These are phyloP conservation scores for Sporothrix euskadiensis DNA, from an alignment of 2,329 filamentous ascomycete species.

Conservation along the genomic window DNA sequence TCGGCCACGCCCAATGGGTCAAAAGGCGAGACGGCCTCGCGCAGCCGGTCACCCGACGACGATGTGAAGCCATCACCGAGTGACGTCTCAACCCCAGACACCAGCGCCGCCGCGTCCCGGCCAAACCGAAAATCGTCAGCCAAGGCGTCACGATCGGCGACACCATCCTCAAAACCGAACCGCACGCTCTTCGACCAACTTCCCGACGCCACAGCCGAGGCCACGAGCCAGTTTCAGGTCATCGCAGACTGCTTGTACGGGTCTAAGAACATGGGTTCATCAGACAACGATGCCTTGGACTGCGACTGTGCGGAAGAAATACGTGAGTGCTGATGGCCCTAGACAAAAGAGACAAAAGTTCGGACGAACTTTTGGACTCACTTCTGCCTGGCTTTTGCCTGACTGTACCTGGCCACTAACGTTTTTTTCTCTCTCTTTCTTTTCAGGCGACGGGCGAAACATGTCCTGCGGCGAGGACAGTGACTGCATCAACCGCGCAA, in stretches of 20 bases:
- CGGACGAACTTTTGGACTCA: background rate
- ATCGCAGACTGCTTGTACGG: slow-evolving; percentile 88
- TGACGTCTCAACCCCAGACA: slow-evolving; percentile 49
- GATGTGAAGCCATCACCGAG: slow-evolving; percentile 45
- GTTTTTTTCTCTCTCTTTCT: slow-evolving; percentile 31
- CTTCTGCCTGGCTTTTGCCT: no score
- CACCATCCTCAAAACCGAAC: slow-evolving; percentile 46
- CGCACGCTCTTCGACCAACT: slow-evolving; percentile 66
- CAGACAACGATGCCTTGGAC: slow-evolving; percentile 86
- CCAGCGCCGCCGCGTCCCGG: slow-evolving; percentile 61
- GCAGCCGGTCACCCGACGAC: slow-evolving; percentile 46
- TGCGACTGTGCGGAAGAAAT: slow-evolving; percentile 95
- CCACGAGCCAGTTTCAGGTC: slow-evolving; percentile 73
- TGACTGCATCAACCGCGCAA: slow-evolving; percentile 97
- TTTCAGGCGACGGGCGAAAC: slow-evolving; percentile 64
- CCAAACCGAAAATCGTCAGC: slow-evolving; percentile 67
- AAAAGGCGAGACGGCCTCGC: slow-evolving; percentile 44
- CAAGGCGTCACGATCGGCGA: slow-evolving; percentile 60
- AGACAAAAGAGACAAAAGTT: background rate
- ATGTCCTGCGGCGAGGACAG: slow-evolving; percentile 92
- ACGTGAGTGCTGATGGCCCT: slow-evolving; percentile 63
- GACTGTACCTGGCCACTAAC: background rate
- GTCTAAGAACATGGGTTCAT: slow-evolving; percentile 85
- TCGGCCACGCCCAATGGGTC: slow-evolving; percentile 45
- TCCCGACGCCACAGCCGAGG: slow-evolving; percentile 75